These are phyloP conservation scores for Dipodascopsis uninucleata DNA, from an alignment of 805 yeast genomes.

Conservation along the genomic window DNA sequence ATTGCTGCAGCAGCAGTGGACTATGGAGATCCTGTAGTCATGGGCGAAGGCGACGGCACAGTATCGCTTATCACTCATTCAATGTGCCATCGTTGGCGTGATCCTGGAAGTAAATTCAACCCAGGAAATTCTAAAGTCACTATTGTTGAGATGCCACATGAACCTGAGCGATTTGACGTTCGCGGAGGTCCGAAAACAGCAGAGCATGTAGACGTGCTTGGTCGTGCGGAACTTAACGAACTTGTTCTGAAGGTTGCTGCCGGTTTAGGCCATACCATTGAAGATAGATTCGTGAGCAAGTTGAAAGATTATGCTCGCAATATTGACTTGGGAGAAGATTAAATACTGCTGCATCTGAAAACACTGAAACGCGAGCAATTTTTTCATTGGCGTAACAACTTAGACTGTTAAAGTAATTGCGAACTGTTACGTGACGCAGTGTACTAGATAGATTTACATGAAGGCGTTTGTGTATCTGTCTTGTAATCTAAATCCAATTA, in stretches of 20 bases:
- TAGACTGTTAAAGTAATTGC: no score
- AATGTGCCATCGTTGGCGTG: slow-evolving; percentile 89
- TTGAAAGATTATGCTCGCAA: slow-evolving; percentile 58
- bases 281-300: slow-evolving; percentile 55
- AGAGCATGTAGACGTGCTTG: slow-evolving; percentile 94
- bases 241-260: slow-evolving; percentile 74
- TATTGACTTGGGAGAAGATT: slow-evolving; percentile 45
- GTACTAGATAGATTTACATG: no score
- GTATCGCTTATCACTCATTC: slow-evolving; percentile 81
- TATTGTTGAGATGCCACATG: slow-evolving; percentile 86
- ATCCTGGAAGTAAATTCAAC: slow-evolving; percentile 57
- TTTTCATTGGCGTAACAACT: background rate
- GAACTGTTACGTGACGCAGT: no score
- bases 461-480: no score
- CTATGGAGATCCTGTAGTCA: slow-evolving; percentile 54
- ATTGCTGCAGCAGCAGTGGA: slow-evolving; percentile 58
- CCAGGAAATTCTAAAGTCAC: slow-evolving; percentile 74
- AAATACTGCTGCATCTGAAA: background rate
- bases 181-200: slow-evolving; percentile 98
- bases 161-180: slow-evolving; percentile 89
- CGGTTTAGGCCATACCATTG: slow-evolving; percentile 69
- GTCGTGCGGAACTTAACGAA: slow-evolving; percentile 89
- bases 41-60: slow-evolving; percentile 96
- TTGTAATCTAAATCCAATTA: no score
- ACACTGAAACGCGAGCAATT: background rate